Evolutionary conservation across 176 grass and related monocot genomes (phyloP).

Genomic region (Zea mays): Zm-B73-REFERENCE-NAM-5.0 NC_050100.1:13379501-13380000

Average conservation of each 20-base stretch:
- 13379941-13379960: slow-evolving; percentile 53
- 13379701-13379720: too few relatives aligned
- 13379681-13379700: background rate
- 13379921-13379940: slow-evolving; percentile 64
- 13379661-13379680: background rate
- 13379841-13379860: slow-evolving; percentile 51
- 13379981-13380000: slow-evolving; percentile 39
- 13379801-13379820: slow-evolving; percentile 61
- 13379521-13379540: background rate
- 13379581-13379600: slow-evolving; percentile 20
- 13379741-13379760: too few relatives aligned
- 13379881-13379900: slow-evolving; percentile 68
- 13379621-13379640: background rate
- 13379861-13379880: slow-evolving; percentile 65
- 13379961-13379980: slow-evolving; percentile 63
- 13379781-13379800: slow-evolving; percentile 45
- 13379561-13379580: slow-evolving; percentile 9
- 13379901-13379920: slow-evolving; percentile 75
- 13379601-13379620: background rate
- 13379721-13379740: too few relatives aligned
- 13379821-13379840: slow-evolving; percentile 51
- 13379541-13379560: background rate
- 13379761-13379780: too few relatives aligned
- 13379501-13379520: background rate
- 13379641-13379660: slow-evolving; percentile 17